phyloP scores from a whole-genome alignment of 2,329 filamentous ascomycete species.

The Chalara sp. region DNA sequence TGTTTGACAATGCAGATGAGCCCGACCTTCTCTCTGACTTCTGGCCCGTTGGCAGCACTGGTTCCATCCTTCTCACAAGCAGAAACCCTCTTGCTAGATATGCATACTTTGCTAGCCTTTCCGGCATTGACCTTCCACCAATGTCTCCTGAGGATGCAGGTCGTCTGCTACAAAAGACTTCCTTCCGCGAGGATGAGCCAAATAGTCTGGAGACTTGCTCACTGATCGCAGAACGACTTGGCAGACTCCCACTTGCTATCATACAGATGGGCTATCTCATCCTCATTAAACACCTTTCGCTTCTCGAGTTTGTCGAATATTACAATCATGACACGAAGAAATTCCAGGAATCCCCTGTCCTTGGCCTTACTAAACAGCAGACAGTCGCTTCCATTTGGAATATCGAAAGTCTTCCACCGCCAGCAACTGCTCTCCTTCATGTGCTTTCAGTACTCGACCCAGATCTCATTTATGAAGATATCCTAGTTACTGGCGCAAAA shows the following conservation, averaged over 20 bases:
- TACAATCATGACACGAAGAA: too few species aligned
- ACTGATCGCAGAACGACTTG: neutral
- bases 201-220: neutral
- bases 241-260: conserved; percentile 1
- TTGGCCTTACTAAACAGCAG: too few species aligned
- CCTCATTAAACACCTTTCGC: neutral
- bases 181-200: neutral
- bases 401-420: neutral
- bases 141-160: conserved; percentile 3
- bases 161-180: conserved; percentile 1
- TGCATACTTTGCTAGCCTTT: conserved; percentile 1
- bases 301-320: too few species aligned
- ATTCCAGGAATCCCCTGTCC: too few species aligned
- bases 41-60: conserved; percentile 13
- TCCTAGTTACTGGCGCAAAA: too few species aligned
- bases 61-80: conserved; percentile 23
- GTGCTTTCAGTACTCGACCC: too few species aligned
- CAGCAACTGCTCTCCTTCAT: too few species aligned
- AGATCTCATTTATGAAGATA: too few species aligned
- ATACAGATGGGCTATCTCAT: conserved; percentile 2
- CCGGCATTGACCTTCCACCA: conserved; percentile 9
- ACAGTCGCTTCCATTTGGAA: neutral
- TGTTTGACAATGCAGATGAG: conserved; percentile 22
- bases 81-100: conserved; percentile 14
- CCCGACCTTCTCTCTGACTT: conserved; percentile 19